phyloP scores from a whole-genome alignment of 495 filamentous ascomycete species.

The Sphaerosporella brunnea region DNA sequence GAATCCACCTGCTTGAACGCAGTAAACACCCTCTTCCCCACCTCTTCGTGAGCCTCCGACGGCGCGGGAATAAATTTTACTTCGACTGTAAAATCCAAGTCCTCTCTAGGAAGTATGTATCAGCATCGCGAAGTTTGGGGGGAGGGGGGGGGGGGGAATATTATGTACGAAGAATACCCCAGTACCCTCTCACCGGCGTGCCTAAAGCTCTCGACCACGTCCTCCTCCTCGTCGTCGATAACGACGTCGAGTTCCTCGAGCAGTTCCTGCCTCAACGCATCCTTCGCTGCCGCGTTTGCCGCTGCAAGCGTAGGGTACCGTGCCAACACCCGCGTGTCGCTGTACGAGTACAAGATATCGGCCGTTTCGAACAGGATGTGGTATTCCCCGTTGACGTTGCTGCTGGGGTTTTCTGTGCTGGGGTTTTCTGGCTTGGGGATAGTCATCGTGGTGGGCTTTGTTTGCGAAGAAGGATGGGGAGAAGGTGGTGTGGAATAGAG shows the following conservation, averaged over 20 bases:
- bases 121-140: background rate
- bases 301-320: conserved; percentile 17
- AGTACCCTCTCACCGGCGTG: background rate
- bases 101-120: conserved; percentile 9
- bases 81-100: conserved; percentile 15
- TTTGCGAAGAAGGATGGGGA: background rate
- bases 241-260: background rate
- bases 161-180: background rate
- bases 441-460: conserved; percentile 11
- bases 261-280: background rate
- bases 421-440: too few species aligned
- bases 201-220: background rate
- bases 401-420: too few species aligned
- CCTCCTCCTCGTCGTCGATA: background rate
- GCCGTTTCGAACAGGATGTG: conserved; percentile 21
- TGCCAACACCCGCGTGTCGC: conserved; percentile 14
- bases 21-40: background rate
- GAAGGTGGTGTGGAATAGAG: background rate
- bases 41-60: background rate
- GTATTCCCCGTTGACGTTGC: conserved; percentile 8
- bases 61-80: background rate
- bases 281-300: conserved; percentile 16
- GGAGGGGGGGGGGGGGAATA: background rate
- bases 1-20: background rate
- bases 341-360: conserved; percentile 21